Conservation (phyloP, 257 asterid genomes). For the Perilla frutescens region DNA sequence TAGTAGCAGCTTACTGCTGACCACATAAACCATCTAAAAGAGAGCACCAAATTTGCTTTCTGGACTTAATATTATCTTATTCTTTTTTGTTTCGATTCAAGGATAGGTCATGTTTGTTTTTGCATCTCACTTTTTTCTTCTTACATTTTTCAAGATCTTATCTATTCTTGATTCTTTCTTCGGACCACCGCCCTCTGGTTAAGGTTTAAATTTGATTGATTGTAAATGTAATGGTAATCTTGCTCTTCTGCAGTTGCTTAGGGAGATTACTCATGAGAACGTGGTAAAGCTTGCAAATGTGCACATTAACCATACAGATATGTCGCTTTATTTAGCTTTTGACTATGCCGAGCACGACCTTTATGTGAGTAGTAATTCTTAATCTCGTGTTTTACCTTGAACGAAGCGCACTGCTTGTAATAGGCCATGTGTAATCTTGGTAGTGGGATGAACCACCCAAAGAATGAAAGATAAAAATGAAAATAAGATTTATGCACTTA, state of each 20-base stretch:
- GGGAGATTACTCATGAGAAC: constrained; percentile 94
- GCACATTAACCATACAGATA: constrained; percentile 89
- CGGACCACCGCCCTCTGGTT: background rate
- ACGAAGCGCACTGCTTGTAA: constrained; percentile 7
- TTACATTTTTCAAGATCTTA: background rate
- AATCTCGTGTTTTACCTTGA: constrained; percentile 20
- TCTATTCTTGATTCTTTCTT: constrained; percentile 6
- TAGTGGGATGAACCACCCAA: constrained; percentile 1
- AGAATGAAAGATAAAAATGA: background rate
- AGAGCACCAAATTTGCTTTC: background rate
- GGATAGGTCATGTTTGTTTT: background rate
- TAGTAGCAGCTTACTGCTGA: background rate
- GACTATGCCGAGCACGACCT: constrained; percentile 98
- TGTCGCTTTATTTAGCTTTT: constrained; percentile 97
- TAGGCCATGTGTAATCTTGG: constrained; percentile 20
- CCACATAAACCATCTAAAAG: constrained; percentile 17
- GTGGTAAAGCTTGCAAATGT: constrained; percentile 96
- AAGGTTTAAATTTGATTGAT: constrained; percentile 1
- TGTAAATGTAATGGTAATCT: constrained; percentile 20
- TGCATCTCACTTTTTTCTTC: background rate
- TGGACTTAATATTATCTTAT: constrained; percentile 11
- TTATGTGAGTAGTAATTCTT: constrained; percentile 68
- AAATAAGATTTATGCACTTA: constrained; percentile 5
- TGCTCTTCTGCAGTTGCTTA: constrained; percentile 76
- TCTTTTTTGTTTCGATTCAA: background rate